These are phyloP conservation scores for Myriosclerotinia curreyana DNA, from an alignment of 2,329 filamentous ascomycete genomes.

Conservation along the genomic window DNA sequence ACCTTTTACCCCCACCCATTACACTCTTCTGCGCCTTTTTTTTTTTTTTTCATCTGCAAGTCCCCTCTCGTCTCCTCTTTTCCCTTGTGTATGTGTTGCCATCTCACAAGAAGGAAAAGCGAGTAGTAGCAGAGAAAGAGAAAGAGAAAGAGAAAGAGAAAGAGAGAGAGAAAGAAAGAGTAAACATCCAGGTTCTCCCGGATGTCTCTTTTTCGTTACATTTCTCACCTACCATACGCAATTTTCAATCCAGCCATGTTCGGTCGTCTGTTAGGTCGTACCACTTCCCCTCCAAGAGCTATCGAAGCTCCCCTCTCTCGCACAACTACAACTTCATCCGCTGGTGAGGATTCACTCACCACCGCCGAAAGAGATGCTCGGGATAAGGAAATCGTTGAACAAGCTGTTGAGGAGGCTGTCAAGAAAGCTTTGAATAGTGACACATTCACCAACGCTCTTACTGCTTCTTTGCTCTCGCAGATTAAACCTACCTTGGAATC, in stretches of 20 bases:
- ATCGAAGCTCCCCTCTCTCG: slow-evolving; percentile 12
- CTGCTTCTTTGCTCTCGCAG: slow-evolving; percentile 33
- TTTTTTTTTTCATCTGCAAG: not conserved
- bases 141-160: too few relatives aligned
- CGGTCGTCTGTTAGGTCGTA: slow-evolving; percentile 19
- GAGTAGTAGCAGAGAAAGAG: not conserved
- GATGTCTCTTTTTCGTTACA: slow-evolving; percentile 25
- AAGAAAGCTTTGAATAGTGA: slow-evolving; percentile 33
- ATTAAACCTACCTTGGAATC: slow-evolving; percentile 36
- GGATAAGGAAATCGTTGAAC: slow-evolving; percentile 31
- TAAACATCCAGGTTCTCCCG: slow-evolving; percentile 20
- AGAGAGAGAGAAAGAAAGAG: too few relatives aligned
- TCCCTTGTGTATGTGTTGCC: slow-evolving; percentile 9
- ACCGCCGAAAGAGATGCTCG: slow-evolving; percentile 26
- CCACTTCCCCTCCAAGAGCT: slow-evolving; percentile 23
- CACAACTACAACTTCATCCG: slow-evolving; percentile 3
- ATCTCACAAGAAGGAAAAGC: slow-evolving; percentile 18
- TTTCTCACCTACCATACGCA: slow-evolving; percentile 19
- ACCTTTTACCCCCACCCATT: not conserved
- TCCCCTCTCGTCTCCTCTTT: slow-evolving; percentile 14
- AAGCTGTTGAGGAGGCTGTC: slow-evolving; percentile 33
- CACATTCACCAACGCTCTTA: slow-evolving; percentile 35
- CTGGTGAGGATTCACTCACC: slow-evolving; percentile 12
- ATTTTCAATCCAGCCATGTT: slow-evolving; percentile 23
- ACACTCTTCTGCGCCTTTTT: not conserved